Conservation (phyloP, 768 basidiomycete species). For the Rhizopogon sp. region DNA sequence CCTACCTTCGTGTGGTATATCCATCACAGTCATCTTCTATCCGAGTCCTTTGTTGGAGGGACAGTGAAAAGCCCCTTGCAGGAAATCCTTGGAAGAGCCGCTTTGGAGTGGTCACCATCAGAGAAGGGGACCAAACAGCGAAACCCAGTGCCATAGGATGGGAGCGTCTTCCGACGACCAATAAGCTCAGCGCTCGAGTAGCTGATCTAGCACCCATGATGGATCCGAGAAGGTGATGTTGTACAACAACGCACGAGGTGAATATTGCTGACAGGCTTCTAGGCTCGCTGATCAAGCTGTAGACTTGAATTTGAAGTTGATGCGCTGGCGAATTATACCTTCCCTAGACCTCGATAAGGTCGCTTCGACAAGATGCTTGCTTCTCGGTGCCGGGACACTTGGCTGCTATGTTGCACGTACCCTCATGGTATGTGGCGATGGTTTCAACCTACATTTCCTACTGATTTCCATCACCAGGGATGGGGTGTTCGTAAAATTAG, state of each 20-base stretch:
- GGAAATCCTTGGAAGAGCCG: slow-evolving; percentile 56
- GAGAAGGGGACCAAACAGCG: slow-evolving; percentile 11
- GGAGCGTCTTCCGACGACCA: slow-evolving; percentile 82
- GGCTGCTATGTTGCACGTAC: slow-evolving; percentile 94
- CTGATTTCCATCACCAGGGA: slow-evolving; percentile 44
- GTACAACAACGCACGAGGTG: neutral
- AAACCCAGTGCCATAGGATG: slow-evolving; percentile 81
- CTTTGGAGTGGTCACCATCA: slow-evolving; percentile 42
- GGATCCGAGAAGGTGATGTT: slow-evolving; percentile 73
- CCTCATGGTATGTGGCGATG: slow-evolving; percentile 64
- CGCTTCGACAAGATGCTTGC: slow-evolving; percentile 69
- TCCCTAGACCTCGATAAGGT: slow-evolving; percentile 85
- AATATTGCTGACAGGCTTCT: neutral
- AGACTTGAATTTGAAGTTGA: slow-evolving; percentile 95
- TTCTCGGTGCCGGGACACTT: slow-evolving; percentile 93
- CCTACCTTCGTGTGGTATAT: slow-evolving; percentile 66
- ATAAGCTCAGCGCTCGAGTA: slow-evolving; percentile 80
- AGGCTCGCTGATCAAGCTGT: slow-evolving; percentile 95
- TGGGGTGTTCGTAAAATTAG: slow-evolving; percentile 97
- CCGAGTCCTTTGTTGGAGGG: slow-evolving; percentile 76
- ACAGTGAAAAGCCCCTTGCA: slow-evolving; percentile 42
- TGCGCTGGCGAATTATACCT: slow-evolving; percentile 96
- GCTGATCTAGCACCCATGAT: slow-evolving; percentile 95
- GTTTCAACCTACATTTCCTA: neutral
- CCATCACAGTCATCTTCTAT: slow-evolving; percentile 43